These are phyloP conservation scores for Botrytis paeoniae DNA, from an alignment of 2,329 filamentous ascomycete genomes.

Conservation along the genomic window DNA sequence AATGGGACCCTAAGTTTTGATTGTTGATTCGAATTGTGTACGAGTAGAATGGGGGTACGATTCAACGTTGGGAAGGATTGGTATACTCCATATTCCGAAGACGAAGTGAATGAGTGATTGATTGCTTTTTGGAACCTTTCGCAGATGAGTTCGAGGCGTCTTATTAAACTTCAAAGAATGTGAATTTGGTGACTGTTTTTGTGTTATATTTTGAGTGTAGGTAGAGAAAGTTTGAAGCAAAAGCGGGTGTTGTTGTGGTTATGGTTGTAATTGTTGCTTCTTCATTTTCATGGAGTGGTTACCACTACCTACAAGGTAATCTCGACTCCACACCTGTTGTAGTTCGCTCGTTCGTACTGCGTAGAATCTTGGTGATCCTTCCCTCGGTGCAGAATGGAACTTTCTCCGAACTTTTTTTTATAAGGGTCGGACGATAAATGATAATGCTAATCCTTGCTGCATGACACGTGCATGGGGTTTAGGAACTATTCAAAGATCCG, in stretches of 20 bases:
- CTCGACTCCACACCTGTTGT: not conserved
- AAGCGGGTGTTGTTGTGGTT: not conserved
- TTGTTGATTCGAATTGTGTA: not conserved
- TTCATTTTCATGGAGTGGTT: not conserved
- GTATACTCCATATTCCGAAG: not conserved
- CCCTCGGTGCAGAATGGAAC: not conserved
- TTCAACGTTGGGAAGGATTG: not conserved
- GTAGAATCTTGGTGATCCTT: not conserved
- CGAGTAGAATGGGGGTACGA: not conserved
- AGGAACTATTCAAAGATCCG: not conserved
- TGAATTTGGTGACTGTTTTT: not conserved
- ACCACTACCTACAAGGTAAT: not conserved
- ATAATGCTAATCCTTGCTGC: not conserved
- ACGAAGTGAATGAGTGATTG: not conserved
- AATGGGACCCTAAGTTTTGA: not conserved
- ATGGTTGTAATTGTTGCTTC: not conserved
- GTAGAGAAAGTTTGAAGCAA: not conserved
- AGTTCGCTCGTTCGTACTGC: not conserved
- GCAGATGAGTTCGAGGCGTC: not conserved
- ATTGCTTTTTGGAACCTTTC: not conserved
- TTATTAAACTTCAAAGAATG: not conserved
- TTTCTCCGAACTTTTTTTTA: not conserved
- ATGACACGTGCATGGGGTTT: not conserved
- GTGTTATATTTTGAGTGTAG: not conserved
- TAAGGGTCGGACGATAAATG: not conserved